Evolutionary conservation across 2,329 filamentous ascomycete genomes (phyloP), one percentile per base, ranked within the genome.

Genomic region (Pyricularia sp.): DNA sequence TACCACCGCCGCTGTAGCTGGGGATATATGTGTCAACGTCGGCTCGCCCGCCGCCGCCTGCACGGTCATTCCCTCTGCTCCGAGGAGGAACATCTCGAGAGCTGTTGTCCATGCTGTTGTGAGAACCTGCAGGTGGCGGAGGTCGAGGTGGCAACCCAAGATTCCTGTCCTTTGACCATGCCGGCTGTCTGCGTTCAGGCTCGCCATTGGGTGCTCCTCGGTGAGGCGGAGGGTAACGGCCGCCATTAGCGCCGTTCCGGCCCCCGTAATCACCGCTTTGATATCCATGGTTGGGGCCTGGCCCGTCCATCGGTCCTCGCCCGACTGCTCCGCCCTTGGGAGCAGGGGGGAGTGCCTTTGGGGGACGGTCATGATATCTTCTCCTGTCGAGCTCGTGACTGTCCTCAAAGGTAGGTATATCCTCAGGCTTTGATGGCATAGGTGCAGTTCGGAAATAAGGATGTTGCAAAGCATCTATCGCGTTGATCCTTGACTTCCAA

Each of bases 361-460:
- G 91, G 75, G 92, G 92, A 75, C 95, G 90, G 70, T 93, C 91
- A 72, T 96, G 90, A 73, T 93, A 94, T 79, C 94, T 96, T 77
- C 93, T 88, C 67, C 94, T 88, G 77, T 99, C 95, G n/a, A 98
- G 83, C 78, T 99, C 95, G 79, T 99, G 95, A 64, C 93, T 97
- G 75, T 97, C 94, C 76, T 97, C 92, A 75, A 97, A 98, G 20
- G 83, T 86, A 2, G 95, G 95, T n/a, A 99, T 86, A 67, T 98
- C 93, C 72, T 91, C 90, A 0, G 95, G 93, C 69, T 87, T 86
- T 58, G 94, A 89, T 10, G 95, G 95, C 4, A 91, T 82, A 4
- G 95, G 95, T 0, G 86, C 79, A 69, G 87, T 91, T 71, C 88
- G 90, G 81, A 99, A 98, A 79, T 97, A 99, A 0, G 92, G 89